phyloP scores from a whole-genome alignment of 2,329 filamentous ascomycete species.

The Fusarium falciforme region DNA sequence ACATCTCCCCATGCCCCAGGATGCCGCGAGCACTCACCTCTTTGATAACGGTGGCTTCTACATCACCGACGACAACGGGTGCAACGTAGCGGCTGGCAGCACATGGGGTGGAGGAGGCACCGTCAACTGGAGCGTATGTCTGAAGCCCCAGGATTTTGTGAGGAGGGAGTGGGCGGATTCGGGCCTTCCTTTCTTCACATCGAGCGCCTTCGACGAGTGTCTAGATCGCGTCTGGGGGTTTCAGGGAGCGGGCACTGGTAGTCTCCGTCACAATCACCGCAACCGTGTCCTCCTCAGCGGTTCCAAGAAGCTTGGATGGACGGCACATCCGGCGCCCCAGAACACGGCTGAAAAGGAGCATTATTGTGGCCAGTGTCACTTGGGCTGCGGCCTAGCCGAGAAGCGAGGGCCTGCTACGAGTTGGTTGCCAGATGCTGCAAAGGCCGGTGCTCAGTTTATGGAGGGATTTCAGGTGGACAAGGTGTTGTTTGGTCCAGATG shows the following conservation, averaged over 20 bases:
- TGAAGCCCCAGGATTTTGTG: slow-evolving; percentile 78
- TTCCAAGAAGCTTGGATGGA: slow-evolving; percentile 77
- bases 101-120: slow-evolving; percentile 89
- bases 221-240: slow-evolving; percentile 82
- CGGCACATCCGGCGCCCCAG: slow-evolving; percentile 76
- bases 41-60: slow-evolving; percentile 75
- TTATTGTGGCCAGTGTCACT: slow-evolving; percentile 74
- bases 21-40: slow-evolving; percentile 69
- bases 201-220: slow-evolving; percentile 78
- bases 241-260: slow-evolving; percentile 78
- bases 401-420: slow-evolving; percentile 84
- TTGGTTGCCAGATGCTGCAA: slow-evolving; percentile 83
- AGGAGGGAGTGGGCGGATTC: slow-evolving; percentile 82
- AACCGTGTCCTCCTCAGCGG: slow-evolving; percentile 82
- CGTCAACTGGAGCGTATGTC: slow-evolving; percentile 81
- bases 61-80: slow-evolving; percentile 66
- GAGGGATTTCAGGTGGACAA: slow-evolving; percentile 82
- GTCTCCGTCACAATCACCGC: slow-evolving; percentile 77
- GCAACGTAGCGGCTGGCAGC: slow-evolving; percentile 74
- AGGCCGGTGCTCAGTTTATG: slow-evolving; percentile 81
- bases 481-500: slow-evolving; percentile 73
- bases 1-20: slow-evolving; percentile 79
- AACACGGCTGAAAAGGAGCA: slow-evolving; percentile 82
- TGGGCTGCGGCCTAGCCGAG: slow-evolving; percentile 72
- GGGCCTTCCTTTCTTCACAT: slow-evolving; percentile 79